Base-by-base conservation (phyloP, 139 green algal genomes). In the Tetratostichococcus sp. region DNA sequence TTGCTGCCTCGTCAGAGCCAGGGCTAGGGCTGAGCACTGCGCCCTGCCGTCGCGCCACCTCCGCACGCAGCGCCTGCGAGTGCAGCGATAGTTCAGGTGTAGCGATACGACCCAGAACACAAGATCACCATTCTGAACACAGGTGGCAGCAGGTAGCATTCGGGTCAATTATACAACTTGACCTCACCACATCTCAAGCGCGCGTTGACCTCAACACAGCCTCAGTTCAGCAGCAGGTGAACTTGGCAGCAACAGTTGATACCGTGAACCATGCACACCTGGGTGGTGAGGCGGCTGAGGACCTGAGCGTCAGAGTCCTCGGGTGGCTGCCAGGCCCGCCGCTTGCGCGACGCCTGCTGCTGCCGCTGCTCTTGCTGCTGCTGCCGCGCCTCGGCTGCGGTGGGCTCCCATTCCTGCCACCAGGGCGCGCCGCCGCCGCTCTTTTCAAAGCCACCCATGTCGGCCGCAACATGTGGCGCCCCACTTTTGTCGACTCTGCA, bases 41-140 rank as follows among this genome's bases (percentile, higher is more conserved):
- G 28, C 50, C 35, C 66, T 77, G 73, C 33, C 73, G 43, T 16
- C 39, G 67, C 30, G 34, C 35, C 28, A 77, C 73, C 35, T 77
- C 73, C 50, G 73, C 73, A 57, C 59, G 65, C 73, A 77, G 65
- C 35, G 67, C 73, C 73, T 32, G 28, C 4, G 16, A 35, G 4
- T 68, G 28, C 5, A 68, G 62, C 62, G 5, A 19, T 35, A 23
- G 14, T 66, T n/a, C n/a, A n/a, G n/a, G n/a, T n/a, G n/a, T n/a
- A n/a, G n/a, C n/a, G n/a, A n/a, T n/a, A n/a, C n/a, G n/a, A n/a
- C n/a, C n/a, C n/a, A 66, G 58, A 8, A 66, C 39, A 6, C 11
- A 6, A 50, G 8, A 50, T 50, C 39, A 11, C 11, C 8, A 50
- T 50, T 6, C 39, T 50, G 39, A 50, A 50, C 39, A 50, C 8